These are phyloP conservation scores for Lepraria neglecta DNA, from an alignment of 495 filamentous ascomycete species.

Conservation along the genomic window DNA sequence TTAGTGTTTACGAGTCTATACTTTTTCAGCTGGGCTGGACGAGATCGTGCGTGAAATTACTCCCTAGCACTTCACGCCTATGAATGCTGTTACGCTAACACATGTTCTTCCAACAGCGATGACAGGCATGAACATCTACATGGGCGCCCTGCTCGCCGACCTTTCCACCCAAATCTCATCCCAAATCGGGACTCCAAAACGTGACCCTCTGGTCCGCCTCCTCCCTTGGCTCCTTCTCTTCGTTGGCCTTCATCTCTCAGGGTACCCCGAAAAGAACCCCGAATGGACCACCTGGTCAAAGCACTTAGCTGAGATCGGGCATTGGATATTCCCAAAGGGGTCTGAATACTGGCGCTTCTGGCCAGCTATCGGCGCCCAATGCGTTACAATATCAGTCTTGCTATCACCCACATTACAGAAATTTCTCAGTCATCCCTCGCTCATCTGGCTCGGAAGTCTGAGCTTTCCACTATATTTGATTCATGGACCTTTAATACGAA, in stretches of 20 bases:
- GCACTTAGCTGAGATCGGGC: conserved; percentile 20
- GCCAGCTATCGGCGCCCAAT: conserved; percentile 23
- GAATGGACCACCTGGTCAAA: conserved; percentile 55
- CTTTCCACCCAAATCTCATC: conserved; percentile 40
- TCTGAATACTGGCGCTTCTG: conserved; percentile 23
- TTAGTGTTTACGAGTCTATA: conserved; percentile 20
- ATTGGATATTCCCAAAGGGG: conserved; percentile 20
- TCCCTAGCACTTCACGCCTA: not conserved
- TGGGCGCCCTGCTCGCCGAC: conserved; percentile 58
- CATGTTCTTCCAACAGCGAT: conserved; percentile 5
- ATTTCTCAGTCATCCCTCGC: conserved; percentile 14
- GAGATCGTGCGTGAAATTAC: conserved; percentile 17
- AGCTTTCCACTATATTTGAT: conserved; percentile 28
- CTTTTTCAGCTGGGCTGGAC: conserved; percentile 15
- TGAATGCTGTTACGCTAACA: not conserved
- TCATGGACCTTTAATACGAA: conserved; percentile 28
- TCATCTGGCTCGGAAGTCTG: conserved; percentile 26
- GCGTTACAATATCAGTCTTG: conserved; percentile 20
- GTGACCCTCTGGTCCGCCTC: conserved; percentile 24
- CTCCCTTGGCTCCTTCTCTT: conserved; percentile 39
- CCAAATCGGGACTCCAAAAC: not conserved
- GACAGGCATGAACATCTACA: conserved; percentile 22
- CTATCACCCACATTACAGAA: conserved; percentile 14
- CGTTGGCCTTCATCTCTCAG: conserved; percentile 44
- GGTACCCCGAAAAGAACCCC: conserved; percentile 52